Evolutionary conservation across 176 grass and related monocot genomes (phyloP).

Genomic region (Dactylis glomerata): DNA sequence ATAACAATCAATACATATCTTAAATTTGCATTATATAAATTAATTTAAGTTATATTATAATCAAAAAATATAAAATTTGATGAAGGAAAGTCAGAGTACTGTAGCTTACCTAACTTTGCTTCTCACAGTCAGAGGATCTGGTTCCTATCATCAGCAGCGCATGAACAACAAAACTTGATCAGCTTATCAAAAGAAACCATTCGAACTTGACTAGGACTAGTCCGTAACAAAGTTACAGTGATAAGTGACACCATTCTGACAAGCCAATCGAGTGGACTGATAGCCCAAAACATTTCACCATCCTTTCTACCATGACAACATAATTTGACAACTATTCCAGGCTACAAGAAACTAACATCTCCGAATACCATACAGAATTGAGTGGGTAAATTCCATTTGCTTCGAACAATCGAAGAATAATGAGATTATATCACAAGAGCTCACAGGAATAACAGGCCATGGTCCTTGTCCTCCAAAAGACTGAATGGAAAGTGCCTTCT

Average conservation of each 20-base stretch:
- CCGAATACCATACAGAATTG: background rate
- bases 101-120: too few species aligned
- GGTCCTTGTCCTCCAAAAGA: background rate
- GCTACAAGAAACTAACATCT: background rate
- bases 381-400: background rate
- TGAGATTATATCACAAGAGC: background rate
- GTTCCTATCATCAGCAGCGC: too few species aligned
- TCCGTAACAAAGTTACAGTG: background rate
- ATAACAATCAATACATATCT: too few species aligned
- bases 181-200: background rate
- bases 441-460: slow-evolving; percentile 2
- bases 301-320: background rate
- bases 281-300: background rate
- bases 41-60: too few species aligned
- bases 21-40: too few species aligned
- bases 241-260: background rate
- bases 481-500: background rate
- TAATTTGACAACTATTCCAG: background rate
- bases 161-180: too few species aligned
- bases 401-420: background rate
- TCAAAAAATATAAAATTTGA: too few species aligned
- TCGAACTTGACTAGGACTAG: background rate
- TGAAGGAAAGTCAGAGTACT: too few species aligned
- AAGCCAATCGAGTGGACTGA: background rate
- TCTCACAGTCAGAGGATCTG: too few species aligned